Base-by-base conservation (phyloP, 2,329 filamentous ascomycete species). In the Paramyrothecium roridum region DNA sequence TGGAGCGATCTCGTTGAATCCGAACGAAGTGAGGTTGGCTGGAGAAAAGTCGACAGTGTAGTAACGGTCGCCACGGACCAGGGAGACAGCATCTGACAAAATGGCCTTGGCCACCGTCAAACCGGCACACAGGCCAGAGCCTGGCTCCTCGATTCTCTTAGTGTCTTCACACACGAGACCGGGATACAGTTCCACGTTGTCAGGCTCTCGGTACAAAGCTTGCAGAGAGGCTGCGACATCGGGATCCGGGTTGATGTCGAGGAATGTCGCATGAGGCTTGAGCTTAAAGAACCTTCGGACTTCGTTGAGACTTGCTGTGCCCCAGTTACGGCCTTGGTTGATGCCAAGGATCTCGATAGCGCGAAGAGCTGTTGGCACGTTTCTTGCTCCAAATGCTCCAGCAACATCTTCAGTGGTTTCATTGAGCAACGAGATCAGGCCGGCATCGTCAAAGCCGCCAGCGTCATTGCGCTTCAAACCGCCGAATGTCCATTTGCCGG, bases 131-230 rank as follows among this genome's bases (percentile, higher is more conserved):
- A 83, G 74, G 19, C 81, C 81, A 52, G 75, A 78, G 2, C 82
- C 82, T 1, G 83, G 76, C 47, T 74, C 68, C 55, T 78, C 77
- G 1, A 73, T 71, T 1, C 76, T 73, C 64, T 85, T 85, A 30
- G 75, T 72, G 52, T 83, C 78, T 64, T 87, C 84, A n/a, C 81
- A 73, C 57, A 89, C 80, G 2, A 90, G 70, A 11, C 87, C 87
- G 1, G 87, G 86, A 63, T 90, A 90, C 7, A 90, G 74, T 64
- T 90, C 87, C 13, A 90, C 83, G 65, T 81, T 82, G 59, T 88
- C 86, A 0, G 85, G 84, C 50, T 85, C 77, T 21, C 80, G 77
- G 67, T 88, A 88, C 13, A 88, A 71, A 59, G 82, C 76, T 57
- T 82, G 79, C 3, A 88, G 75, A 8, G 77, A 72, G 26, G 79